Percentiles rank a stretch among this genome's conserved stretches.
Conservation (phyloP, 2,329 filamentous ascomycete genomes). For the Lecanicillium sp. region DNA sequence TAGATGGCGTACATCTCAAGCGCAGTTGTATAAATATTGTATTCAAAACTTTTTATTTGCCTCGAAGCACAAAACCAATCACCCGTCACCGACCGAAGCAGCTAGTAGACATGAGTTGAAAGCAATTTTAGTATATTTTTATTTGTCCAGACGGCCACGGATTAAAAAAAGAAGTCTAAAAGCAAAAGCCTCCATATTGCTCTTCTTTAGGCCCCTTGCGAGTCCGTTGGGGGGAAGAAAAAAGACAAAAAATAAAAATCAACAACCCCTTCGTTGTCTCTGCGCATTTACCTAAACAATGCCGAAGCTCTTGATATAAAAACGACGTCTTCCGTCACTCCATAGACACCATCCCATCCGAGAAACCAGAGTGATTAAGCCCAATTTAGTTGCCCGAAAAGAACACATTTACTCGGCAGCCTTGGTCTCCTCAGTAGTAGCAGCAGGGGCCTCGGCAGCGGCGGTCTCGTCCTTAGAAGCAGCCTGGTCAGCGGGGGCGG, state of each 20-base stretch:
- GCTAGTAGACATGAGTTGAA: conserved; percentile 22
- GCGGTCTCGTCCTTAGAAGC: conserved; percentile 39
- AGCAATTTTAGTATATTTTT: conserved; percentile 42
- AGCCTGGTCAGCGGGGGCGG: conserved; percentile 46
- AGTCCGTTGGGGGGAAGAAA: conserved; percentile 27
- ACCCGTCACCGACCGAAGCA: too few species aligned
- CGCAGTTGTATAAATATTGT: too few species aligned
- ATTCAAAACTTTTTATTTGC: too few species aligned
- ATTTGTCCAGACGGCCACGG: conserved; percentile 48
- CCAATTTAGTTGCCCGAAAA: conserved; percentile 17
- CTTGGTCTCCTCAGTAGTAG: conserved; percentile 63
- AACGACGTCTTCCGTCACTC: conserved; percentile 53
- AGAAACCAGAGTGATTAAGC: conserved; percentile 24
- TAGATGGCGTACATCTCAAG: too few species aligned
- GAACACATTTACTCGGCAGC: conserved; percentile 45
- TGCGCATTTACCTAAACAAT: conserved; percentile 39
- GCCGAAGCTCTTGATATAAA: conserved; percentile 40
- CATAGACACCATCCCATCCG: conserved; percentile 53
- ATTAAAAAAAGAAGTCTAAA: conserved; percentile 43
- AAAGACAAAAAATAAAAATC: conserved; percentile 12
- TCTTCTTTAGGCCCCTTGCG: conserved; percentile 32
- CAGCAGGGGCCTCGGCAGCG: conserved; percentile 41
- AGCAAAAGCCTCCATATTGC: conserved; percentile 42
- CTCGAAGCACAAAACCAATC: too few species aligned
- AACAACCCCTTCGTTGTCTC: conserved; percentile 25